Percentiles rank a stretch among this genome's conserved stretches.
Conservation (phyloP, 371 early-diverging fungal species). For the Lichtheimia hyalospora region DNA sequence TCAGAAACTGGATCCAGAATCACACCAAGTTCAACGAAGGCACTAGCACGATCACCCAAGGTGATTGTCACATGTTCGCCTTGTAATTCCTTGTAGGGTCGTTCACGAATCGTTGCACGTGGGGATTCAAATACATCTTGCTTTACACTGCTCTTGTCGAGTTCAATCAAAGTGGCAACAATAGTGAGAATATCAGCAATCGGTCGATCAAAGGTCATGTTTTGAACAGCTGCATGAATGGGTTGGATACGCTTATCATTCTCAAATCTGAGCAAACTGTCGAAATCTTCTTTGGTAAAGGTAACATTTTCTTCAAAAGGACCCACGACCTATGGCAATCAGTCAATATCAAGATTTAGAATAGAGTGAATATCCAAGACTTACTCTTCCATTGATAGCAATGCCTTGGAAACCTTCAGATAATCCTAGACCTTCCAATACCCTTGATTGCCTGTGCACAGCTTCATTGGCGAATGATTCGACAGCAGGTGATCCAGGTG, state of each 20-base stretch:
- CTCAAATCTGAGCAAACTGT: constrained; percentile 48
- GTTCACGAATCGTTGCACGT: constrained; percentile 20
- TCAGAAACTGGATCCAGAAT: constrained; percentile 79
- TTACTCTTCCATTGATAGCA: constrained; percentile 43
- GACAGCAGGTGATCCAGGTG: constrained; percentile 39
- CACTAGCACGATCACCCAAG: constrained; percentile 33
- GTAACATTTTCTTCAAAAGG: constrained; percentile 35
- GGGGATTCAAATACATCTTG: constrained; percentile 15
- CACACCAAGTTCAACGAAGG: constrained; percentile 62
- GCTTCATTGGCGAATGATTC: constrained; percentile 20
- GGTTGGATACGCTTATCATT: constrained; percentile 34
- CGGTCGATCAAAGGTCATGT: not conserved
- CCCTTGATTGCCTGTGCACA: constrained; percentile 15
- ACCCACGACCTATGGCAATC: constrained; percentile 42
- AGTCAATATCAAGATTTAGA: not conserved
- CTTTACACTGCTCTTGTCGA: constrained; percentile 21
- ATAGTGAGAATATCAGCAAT: constrained; percentile 24
- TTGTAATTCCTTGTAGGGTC: constrained; percentile 20
- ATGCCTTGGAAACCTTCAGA: constrained; percentile 23
- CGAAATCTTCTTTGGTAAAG: constrained; percentile 54
- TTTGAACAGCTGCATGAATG: constrained; percentile 16
- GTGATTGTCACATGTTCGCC: constrained; percentile 25
- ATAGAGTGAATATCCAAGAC: not conserved
- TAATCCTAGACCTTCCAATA: constrained; percentile 22
- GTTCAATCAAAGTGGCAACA: constrained; percentile 26